phyloP scores from a whole-genome alignment of 495 filamentous ascomycete species.

The Daldinia grandis region DNA sequence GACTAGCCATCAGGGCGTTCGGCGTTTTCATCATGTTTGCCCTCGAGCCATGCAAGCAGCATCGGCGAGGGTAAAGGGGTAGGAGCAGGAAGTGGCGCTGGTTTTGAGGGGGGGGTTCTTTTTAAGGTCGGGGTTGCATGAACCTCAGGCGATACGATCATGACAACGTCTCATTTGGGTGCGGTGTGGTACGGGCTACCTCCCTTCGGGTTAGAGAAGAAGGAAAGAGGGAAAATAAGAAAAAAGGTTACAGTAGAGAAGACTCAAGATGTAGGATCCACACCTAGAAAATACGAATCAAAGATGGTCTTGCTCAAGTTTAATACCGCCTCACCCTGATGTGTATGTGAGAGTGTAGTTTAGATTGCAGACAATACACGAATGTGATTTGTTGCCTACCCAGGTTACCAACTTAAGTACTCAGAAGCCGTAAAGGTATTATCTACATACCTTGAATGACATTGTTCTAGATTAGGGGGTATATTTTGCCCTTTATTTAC shows the following conservation, averaged over 20 bases:
- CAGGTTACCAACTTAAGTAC: not conserved
- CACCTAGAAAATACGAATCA: not conserved
- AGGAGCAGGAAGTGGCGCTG: not conserved
- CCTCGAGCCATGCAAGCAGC: not conserved
- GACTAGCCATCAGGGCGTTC: not conserved
- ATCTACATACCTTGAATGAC: not conserved
- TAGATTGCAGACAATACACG: not conserved
- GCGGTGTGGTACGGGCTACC: not conserved
- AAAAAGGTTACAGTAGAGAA: conserved; percentile 1
- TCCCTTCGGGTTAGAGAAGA: not conserved
- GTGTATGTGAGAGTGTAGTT: not conserved
- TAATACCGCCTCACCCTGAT: not conserved
- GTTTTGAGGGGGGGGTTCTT: not conserved
- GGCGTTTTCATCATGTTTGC: not conserved
- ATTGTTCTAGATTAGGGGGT: not conserved
- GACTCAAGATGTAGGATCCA: not conserved
- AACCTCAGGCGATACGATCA: not conserved
- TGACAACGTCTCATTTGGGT: not conserved
- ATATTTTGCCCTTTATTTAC: not conserved
- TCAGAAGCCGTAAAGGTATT: not conserved
- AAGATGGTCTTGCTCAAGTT: not conserved
- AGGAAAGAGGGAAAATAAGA: not conserved
- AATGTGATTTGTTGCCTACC: not conserved
- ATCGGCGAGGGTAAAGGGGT: not conserved
- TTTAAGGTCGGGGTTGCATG: not conserved